These are phyloP conservation scores for Scleromitrula shiraiana DNA, from an alignment of 2,329 filamentous ascomycete species.

Conservation along the genomic window DNA sequence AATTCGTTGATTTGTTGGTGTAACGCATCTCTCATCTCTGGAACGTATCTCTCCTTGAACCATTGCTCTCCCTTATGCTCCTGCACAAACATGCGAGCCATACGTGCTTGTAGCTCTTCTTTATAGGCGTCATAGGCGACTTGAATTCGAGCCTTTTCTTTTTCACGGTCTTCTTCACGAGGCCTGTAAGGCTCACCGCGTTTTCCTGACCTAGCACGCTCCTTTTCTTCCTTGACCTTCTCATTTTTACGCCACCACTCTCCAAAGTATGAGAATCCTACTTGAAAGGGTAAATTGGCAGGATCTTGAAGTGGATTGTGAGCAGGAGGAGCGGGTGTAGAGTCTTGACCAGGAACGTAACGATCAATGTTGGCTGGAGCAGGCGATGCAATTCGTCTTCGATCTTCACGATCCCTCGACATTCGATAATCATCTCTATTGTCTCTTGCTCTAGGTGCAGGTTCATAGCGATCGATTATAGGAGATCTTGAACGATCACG, in stretches of 20 bases:
- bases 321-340: constrained; percentile 38
- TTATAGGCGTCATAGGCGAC: constrained; percentile 59
- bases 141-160: constrained; percentile 72
- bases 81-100: constrained; percentile 83
- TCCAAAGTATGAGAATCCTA: constrained; percentile 78
- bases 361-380: constrained; percentile 67
- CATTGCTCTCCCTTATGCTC: constrained; percentile 94
- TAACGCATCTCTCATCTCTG: constrained; percentile 70
- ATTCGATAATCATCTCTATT: constrained; percentile 62
- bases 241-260: constrained; percentile 83
- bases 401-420: constrained; percentile 48
- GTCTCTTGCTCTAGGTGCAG: constrained; percentile 43
- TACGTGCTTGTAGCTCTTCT: constrained; percentile 62
- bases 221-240: constrained; percentile 73
- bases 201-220: constrained; percentile 61
- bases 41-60: constrained; percentile 92
- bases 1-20: constrained; percentile 70
- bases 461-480: constrained; percentile 74
- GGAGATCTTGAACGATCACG: constrained; percentile 62
- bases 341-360: constrained; percentile 70
- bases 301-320: constrained; percentile 66
- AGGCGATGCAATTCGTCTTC: constrained; percentile 49
- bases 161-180: constrained; percentile 68
- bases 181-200: constrained; percentile 56
- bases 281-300: constrained; percentile 65